Percentiles rank a stretch among this genome's conserved stretches.
Evolutionary conservation across 345 rosid genomes (phyloP).

Genomic region (Eucalyptus regnans): DNA sequence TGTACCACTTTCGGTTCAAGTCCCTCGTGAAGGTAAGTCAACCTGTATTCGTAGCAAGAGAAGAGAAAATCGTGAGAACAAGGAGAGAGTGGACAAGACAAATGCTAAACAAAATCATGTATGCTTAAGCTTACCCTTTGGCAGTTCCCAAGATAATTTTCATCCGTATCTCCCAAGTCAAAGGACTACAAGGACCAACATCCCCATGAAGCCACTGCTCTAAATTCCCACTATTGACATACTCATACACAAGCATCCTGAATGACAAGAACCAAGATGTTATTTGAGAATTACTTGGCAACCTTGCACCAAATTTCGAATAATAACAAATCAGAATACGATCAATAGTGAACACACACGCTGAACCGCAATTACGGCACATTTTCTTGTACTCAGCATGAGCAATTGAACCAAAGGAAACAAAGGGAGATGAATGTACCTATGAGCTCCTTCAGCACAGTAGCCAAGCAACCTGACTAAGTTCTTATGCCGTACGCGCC

Average conservation of each 20-base stretch:
- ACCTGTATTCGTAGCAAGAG: slow-evolving; percentile 15
- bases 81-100: background rate
- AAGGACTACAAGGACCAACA: slow-evolving; percentile 61
- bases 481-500: slow-evolving; percentile 88
- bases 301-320: background rate
- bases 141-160: slow-evolving; percentile 70
- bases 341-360: background rate
- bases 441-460: slow-evolving; percentile 95
- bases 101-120: background rate
- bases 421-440: slow-evolving; percentile 20
- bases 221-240: slow-evolving; percentile 66
- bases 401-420: background rate
- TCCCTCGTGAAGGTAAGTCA: slow-evolving; percentile 87
- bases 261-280: background rate
- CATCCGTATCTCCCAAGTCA: slow-evolving; percentile 71
- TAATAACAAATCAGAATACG: background rate
- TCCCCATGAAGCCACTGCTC: slow-evolving; percentile 87
- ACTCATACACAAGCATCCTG: slow-evolving; percentile 92
- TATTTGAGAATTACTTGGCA: background rate
- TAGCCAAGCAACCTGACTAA: slow-evolving; percentile 86
- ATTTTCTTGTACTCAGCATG: background rate
- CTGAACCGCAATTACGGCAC: background rate
- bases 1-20: slow-evolving; percentile 96
- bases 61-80: background rate
- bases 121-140: slow-evolving; percentile 46